Conservation (phyloP, 2,329 filamentous ascomycete species). For the Venturia nashicola region DNA sequence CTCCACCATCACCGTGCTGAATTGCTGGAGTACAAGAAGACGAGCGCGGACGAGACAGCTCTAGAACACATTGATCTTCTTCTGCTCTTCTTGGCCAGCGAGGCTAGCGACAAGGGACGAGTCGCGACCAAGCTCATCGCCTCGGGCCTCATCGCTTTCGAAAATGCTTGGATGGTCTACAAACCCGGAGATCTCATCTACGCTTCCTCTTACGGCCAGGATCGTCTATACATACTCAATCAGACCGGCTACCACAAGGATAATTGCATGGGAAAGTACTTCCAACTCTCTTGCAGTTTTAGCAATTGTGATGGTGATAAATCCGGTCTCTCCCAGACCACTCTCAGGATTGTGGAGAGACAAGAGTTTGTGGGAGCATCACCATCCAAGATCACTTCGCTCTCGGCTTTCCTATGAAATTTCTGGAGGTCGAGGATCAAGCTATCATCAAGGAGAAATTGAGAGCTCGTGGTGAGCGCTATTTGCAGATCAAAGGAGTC, state of each 20-base stretch:
- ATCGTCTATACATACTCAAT: conserved; percentile 18
- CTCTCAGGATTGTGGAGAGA: conserved; percentile 12
- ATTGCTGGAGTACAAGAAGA: conserved; percentile 21
- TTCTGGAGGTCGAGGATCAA: conserved; percentile 1
- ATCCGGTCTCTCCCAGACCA: conserved; percentile 13
- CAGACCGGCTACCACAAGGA: conserved; percentile 19
- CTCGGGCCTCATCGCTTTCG: conserved; percentile 13
- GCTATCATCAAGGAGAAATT: conserved; percentile 11
- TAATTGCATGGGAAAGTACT: conserved; percentile 15
- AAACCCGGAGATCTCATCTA: conserved; percentile 19
- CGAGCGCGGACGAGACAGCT: conserved; percentile 13
- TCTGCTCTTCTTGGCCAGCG: conserved; percentile 13
- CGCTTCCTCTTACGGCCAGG: conserved; percentile 17
- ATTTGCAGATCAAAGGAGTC: conserved; percentile 12
- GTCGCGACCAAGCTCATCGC: conserved; percentile 12
- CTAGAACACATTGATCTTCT: conserved; percentile 16
- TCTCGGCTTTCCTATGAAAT: conserved; percentile 11
- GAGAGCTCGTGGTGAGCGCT: conserved; percentile 12
- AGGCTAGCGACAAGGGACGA: conserved; percentile 13
- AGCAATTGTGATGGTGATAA: conserved; percentile 24
- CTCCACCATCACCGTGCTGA: conserved; percentile 35
- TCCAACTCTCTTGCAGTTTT: conserved; percentile 18
- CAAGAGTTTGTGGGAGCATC: conserved; percentile 12
- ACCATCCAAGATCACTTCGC: conserved; percentile 8
- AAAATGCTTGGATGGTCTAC: conserved; percentile 15